A percentile compares a stretch with the other conserved stretches of the same genome.
phyloP scores from a whole-genome alignment of 306 rosid genomes.

The Malus asiatica region DNA sequence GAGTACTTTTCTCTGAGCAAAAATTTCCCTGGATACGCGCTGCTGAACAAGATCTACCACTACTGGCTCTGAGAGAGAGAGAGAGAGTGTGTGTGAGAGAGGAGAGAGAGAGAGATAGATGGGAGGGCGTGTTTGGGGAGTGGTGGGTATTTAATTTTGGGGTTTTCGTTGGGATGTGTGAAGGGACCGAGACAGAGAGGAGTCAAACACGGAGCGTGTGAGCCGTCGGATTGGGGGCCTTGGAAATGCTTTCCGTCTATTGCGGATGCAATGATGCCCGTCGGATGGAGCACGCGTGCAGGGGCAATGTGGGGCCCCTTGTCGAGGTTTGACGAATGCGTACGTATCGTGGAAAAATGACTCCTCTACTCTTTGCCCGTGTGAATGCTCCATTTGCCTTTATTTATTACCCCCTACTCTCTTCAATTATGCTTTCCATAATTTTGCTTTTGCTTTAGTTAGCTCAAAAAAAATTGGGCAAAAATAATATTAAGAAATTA shows the following conservation, averaged over 20 bases:
- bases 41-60: slow-evolving; percentile 30
- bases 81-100: not conserved
- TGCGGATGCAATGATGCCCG: slow-evolving; percentile 48
- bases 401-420: not conserved
- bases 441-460: not conserved
- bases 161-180: slow-evolving; percentile 25
- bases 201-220: slow-evolving; percentile 42
- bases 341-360: slow-evolving; percentile 13
- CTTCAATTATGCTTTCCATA: not conserved
- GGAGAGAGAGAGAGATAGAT: not conserved
- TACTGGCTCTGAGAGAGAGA: not conserved
- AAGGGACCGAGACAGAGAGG: slow-evolving; percentile 28
- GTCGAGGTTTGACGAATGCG: slow-evolving; percentile 54
- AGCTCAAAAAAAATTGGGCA: too few species aligned
- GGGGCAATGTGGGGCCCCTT: slow-evolving; percentile 37
- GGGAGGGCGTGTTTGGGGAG: slow-evolving; percentile 11
- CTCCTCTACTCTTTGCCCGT: slow-evolving; percentile 12
- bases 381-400: slow-evolving; percentile 8
- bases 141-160: not conserved
- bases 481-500: too few species aligned
- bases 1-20: not conserved
- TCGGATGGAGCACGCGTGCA: slow-evolving; percentile 92
- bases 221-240: slow-evolving; percentile 67
- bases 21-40: slow-evolving; percentile 25
- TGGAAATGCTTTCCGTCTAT: slow-evolving; percentile 68